phyloP scores from a whole-genome alignment of 805 yeast species.

The Yarrowia sp. region DNA sequence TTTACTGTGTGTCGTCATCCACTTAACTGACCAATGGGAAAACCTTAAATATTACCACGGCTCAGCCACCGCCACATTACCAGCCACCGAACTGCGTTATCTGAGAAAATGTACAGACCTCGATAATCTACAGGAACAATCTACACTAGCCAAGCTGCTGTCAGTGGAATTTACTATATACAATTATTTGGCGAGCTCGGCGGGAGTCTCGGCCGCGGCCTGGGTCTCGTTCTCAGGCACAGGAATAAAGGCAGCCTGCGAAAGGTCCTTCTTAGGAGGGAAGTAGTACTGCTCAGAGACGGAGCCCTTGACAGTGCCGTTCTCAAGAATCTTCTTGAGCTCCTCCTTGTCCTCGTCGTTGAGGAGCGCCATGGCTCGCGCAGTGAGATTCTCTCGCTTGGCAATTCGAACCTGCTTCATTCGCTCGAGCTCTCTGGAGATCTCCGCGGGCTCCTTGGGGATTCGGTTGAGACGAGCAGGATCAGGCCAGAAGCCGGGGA shows the following conservation, averaged over 20 bases:
- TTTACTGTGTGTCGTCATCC: too few relatives aligned
- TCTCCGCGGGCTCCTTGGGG: constrained; percentile 90
- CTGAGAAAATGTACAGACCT: neutral
- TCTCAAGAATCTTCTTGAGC: constrained; percentile 22
- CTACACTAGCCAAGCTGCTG: neutral
- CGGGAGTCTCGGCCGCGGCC: constrained; percentile 5
- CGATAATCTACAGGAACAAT: neutral
- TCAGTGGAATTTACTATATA: constrained; percentile 26
- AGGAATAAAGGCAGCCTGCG: neutral
- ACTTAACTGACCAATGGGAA: too few relatives aligned
- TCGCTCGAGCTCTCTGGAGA: constrained; percentile 86
- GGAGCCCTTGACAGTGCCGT: constrained; percentile 23
- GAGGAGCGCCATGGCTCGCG: constrained; percentile 58
- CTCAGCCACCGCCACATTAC: constrained; percentile 23
- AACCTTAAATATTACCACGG: neutral
- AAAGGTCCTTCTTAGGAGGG: constrained; percentile 10
- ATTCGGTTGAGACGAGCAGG: constrained; percentile 86
- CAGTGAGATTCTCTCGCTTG: constrained; percentile 71
- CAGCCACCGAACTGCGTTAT: constrained; percentile 25
- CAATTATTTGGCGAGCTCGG: constrained; percentile 23
- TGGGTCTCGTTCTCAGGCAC: constrained; percentile 3
- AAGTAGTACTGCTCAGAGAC: constrained; percentile 20
- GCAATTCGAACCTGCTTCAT: constrained; percentile 73
- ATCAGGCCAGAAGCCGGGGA: constrained; percentile 97
- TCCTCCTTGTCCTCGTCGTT: constrained; percentile 38